A percentile compares a stretch with the other conserved stretches of the same genome.
These are phyloP conservation scores for Calonectria hawksworthii DNA, from an alignment of 2,329 filamentous ascomycete species.

Conservation along the genomic window DNA sequence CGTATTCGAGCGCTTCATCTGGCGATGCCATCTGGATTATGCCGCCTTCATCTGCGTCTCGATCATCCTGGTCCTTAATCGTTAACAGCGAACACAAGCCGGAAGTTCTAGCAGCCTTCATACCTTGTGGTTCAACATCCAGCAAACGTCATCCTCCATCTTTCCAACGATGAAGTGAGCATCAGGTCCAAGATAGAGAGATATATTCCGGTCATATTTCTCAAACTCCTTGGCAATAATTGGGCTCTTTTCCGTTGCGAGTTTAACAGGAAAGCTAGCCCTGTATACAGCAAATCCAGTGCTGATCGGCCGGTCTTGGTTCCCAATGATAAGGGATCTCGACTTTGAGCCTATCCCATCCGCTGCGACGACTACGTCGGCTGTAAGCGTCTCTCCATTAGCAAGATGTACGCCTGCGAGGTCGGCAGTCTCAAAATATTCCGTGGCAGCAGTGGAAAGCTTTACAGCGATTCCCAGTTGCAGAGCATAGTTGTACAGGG, in stretches of 20 bases:
- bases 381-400: background rate
- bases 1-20: background rate
- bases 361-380: background rate
- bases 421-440: background rate
- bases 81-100: background rate
- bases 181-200: background rate
- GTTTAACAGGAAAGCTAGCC: background rate
- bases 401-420: background rate
- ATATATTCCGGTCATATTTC: background rate
- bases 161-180: background rate
- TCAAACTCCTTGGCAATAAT: background rate
- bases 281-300: background rate
- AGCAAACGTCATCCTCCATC: background rate
- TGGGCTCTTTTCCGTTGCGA: background rate
- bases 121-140: background rate
- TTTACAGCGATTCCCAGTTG: background rate
- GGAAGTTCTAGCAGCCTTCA: background rate
- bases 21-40: background rate
- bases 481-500: background rate
- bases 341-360: background rate
- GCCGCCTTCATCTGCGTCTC: background rate
- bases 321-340: background rate
- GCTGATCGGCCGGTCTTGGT: background rate
- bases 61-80: background rate
- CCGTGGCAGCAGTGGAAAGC: background rate